Conservation (phyloP, 495 filamentous ascomycete genomes). For the Neurospora sp. region DNA sequence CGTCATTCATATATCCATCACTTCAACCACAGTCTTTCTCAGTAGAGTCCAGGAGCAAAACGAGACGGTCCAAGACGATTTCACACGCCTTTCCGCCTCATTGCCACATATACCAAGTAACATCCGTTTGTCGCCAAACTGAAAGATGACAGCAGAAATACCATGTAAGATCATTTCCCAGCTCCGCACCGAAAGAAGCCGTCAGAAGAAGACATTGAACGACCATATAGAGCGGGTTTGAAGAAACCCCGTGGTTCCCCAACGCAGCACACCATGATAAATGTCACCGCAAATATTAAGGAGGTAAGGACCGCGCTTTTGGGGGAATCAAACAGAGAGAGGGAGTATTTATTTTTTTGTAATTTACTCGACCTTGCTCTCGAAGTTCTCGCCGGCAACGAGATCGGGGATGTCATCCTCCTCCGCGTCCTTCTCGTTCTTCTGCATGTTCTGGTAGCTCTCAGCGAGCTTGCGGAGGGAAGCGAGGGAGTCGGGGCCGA, state of each 20-base stretch:
- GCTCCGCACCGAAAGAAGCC: neutral
- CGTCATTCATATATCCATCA: neutral
- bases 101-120: neutral
- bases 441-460: conserved; percentile 99
- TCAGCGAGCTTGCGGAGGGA: conserved; percentile 96
- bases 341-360: conserved; percentile 9
- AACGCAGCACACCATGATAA: neutral
- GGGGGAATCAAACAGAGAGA: conserved; percentile 1
- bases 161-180: neutral
- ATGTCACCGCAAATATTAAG: neutral
- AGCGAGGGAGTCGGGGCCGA: conserved; percentile 94
- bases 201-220: neutral
- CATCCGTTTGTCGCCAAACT: neutral
- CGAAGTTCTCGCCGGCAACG: conserved; percentile 92
- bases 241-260: neutral
- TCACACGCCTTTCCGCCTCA: neutral
- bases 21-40: neutral
- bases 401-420: conserved; percentile 93
- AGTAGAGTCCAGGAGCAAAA: neutral
- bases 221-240: neutral
- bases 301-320: neutral
- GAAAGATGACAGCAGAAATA: neutral
- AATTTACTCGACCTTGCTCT: conserved; percentile 83
- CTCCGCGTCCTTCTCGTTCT: conserved; percentile 75
- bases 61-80: neutral